phyloP scores from a whole-genome alignment of 2,329 filamentous ascomycete genomes.

The Hirsutella minnesotensis region DNA sequence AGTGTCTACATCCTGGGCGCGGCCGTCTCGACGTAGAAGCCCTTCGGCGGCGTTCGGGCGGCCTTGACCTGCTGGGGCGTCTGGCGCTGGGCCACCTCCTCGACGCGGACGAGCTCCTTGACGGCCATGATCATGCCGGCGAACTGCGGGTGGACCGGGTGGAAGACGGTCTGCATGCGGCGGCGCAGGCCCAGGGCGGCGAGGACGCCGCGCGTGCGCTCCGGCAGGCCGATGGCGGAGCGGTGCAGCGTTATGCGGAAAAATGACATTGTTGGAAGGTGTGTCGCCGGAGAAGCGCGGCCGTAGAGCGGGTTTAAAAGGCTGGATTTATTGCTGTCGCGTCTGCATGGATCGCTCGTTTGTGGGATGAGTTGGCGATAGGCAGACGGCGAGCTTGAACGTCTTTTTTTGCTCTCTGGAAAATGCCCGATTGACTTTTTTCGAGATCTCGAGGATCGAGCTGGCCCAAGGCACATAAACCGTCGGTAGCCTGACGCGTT shows the following conservation, averaged over 20 bases:
- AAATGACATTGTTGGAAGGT: constrained; percentile 51
- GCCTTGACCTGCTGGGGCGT: constrained; percentile 58
- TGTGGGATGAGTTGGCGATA: no score
- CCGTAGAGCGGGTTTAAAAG: not conserved
- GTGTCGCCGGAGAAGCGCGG: constrained; percentile 2
- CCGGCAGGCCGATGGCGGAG: constrained; percentile 77
- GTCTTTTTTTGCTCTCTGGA: no score
- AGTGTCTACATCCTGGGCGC: not conserved
- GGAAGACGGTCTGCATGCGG: constrained; percentile 79
- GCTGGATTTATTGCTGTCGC: no score
- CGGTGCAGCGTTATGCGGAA: constrained; percentile 89
- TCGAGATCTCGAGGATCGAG: no score
- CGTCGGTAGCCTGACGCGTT: no score
- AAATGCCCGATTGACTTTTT: no score
- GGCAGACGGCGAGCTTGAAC: no score
- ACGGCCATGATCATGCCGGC: constrained; percentile 90
- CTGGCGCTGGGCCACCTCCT: constrained; percentile 58
- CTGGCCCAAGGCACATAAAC: no score
- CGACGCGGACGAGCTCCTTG: constrained; percentile 79
- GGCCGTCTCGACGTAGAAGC: constrained; percentile 66
- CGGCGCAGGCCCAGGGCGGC: constrained; percentile 75
- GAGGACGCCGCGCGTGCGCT: constrained; percentile 68
- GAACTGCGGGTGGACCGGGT: constrained; percentile 67
- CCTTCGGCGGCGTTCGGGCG: constrained; percentile 61
- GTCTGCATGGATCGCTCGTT: no score